A percentile compares a stretch with the other conserved stretches of the same genome.
Evolutionary conservation across 2,329 filamentous ascomycete species (phyloP).

Genomic region (Venturia carpophila): DNA sequence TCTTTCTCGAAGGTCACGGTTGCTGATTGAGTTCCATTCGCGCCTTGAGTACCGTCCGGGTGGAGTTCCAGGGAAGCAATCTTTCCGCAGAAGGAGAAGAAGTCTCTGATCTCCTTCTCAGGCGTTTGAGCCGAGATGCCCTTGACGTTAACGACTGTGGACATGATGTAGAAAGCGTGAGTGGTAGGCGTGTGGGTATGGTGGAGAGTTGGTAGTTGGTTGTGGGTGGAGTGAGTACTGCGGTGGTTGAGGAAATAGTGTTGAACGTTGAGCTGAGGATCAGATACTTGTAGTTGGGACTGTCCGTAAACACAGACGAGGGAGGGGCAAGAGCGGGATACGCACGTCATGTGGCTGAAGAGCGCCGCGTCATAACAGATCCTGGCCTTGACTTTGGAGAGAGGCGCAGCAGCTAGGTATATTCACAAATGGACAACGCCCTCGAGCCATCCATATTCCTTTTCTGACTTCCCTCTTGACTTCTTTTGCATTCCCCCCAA

Average conservation of each 20-base stretch:
- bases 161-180: background rate
- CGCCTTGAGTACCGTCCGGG: slow-evolving; percentile 30
- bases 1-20: slow-evolving; percentile 96
- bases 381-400: background rate
- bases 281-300: background rate
- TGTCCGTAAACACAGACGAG: background rate
- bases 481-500: background rate
- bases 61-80: slow-evolving; percentile 76
- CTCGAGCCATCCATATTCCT: too few species aligned
- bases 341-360: background rate
- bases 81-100: slow-evolving; percentile 97
- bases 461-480: background rate
- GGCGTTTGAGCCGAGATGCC: slow-evolving; percentile 76
- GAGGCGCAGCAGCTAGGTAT: background rate
- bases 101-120: slow-evolving; percentile 88
- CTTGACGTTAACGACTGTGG: slow-evolving; percentile 54
- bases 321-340: background rate
- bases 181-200: background rate
- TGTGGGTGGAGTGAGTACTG: background rate
- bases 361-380: background rate
- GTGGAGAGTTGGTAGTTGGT: background rate
- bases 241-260: background rate
- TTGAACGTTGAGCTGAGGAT: background rate
- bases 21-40: slow-evolving; percentile 57
- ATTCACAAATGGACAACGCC: background rate